Base-by-base conservation (phyloP, 306 rosid species). In the Sophora flavescens region DNA sequence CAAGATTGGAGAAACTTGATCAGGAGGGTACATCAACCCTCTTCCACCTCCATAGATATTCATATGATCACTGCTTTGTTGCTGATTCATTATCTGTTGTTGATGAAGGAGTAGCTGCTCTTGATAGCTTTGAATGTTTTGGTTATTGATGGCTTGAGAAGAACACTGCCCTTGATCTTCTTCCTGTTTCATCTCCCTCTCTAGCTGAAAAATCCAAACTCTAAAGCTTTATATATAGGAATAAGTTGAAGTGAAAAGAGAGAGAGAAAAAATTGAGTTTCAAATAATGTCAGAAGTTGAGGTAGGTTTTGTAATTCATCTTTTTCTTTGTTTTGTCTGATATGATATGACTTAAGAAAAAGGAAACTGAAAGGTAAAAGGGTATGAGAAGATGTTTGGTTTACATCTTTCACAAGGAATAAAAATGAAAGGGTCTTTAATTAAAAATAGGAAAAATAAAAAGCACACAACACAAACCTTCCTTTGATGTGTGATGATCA, bases 81-180 rank as follows among this genome's bases (percentile, higher is more conserved):
- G 78, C 48, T 87, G 83, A n/a, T 80, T 81, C 85, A 85, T 88
- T 64, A 22, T 22, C 22, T 89, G 52, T 12, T 89, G 87, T 17
- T 81, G 88, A n/a, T 84, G 93, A 67, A 89, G 84, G 54, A 89
- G 51, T 33, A 91, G 60, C 30, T 91, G 91, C 4, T 93, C 93
- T 86, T 88, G 92, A 65, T 70, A 86, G 68, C 78, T 82, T 45
- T 91, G 93, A 36, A 89, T 56, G 84, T 79, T 90, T 36, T 84
- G 72, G 68, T 81, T 89, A 53, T 86, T 74, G 54, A 75, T 78
- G 10, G 82, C 39, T 44, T 87, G 89, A 11, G 93, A 84, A n/a
- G 93, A 89, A 69, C 87, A 83, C 85, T 89, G 90, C 1, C 87
- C 96, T 82, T 85, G 87, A 76, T 87, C 91, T 72, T 85, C 87